Base-by-base conservation (phyloP, 2,329 filamentous ascomycete species). In the Neonectria ditissima region DNA sequence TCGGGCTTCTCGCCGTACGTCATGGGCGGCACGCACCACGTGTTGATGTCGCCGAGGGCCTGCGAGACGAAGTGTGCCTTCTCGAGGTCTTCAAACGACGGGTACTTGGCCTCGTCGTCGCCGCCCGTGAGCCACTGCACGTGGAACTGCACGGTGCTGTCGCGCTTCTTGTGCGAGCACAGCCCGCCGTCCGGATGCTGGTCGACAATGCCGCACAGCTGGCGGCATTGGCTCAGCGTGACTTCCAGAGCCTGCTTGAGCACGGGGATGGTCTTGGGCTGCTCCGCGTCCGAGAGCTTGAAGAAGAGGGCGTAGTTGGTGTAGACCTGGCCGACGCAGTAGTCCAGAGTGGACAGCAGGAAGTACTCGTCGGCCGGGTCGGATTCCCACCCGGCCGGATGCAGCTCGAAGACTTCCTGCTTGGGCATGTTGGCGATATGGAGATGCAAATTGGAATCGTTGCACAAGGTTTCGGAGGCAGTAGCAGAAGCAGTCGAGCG, bases 301-400 rank as follows among this genome's bases (percentile, higher is more conserved):
- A 81, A 81, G 65, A 80, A 81, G 1, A 81, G 56, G 0, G 76
- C 76, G 39, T 77, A 81, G 61, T 77, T 78, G 56, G 74, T 79
- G 66, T 79, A 82, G 18, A 69, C 72, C 43, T 67, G 69, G 0
- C 65, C 69, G 0, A 74, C 68, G 44, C 78, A 55, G 57, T 79
- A 75, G 73, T 80, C 79, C 5, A 81, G 73, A 2, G 74, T 78
- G 5, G 78, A 78, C 22, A 80, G 55, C 53, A 73, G 76, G 65
- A 76, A 74, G 6, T 72, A 70, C 63, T 80, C 77, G 50, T 79
- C 78, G 7, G 74, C 70, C 0, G 75, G 74, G 43, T 79, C 75
- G 14, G 68, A 72, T 53, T 80, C 76, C 77, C 77, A 80, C 1
- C 76, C 77, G 0, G 45, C 44, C 1, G 79, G 78, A 39, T 69